These are phyloP conservation scores for Pestalotiopsis sp. DNA, from an alignment of 2,329 filamentous ascomycete species.

Conservation along the genomic window DNA sequence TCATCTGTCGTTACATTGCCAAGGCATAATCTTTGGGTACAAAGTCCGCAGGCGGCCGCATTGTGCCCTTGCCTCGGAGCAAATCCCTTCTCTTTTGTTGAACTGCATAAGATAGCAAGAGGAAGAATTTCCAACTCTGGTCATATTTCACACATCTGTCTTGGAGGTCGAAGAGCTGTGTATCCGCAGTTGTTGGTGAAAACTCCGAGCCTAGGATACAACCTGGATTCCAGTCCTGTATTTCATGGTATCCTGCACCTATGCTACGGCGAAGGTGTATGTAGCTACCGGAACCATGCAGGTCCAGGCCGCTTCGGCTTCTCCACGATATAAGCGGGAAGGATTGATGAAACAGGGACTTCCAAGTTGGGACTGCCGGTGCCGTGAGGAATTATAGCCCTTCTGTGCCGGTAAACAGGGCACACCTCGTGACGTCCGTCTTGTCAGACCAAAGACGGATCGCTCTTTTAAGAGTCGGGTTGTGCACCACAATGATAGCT, in stretches of 20 bases:
- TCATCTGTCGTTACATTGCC: neutral
- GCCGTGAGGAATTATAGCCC: neutral
- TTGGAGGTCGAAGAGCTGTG: neutral
- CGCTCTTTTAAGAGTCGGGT: neutral
- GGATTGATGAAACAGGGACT: neutral
- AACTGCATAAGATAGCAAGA: neutral
- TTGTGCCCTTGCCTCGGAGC: neutral
- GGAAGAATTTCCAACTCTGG: neutral
- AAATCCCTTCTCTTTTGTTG: neutral
- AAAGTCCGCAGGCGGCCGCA: neutral
- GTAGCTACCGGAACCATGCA: neutral
- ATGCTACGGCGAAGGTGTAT: neutral
- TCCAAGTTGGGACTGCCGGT: neutral
- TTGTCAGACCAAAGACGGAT: neutral
- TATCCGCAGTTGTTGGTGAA: neutral
- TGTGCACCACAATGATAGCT: neutral
- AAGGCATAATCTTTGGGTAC: neutral
- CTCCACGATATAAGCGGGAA: neutral
- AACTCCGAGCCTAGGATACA: no score
- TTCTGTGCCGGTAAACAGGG: neutral
- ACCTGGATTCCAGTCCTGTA: neutral
- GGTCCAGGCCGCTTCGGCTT: neutral
- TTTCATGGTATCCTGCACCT: neutral
- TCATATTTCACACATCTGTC: neutral
- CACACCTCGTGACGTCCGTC: neutral